Evolutionary conservation across 495 filamentous ascomycete species (phyloP).

Genomic region (Xylaria grammica): DNA sequence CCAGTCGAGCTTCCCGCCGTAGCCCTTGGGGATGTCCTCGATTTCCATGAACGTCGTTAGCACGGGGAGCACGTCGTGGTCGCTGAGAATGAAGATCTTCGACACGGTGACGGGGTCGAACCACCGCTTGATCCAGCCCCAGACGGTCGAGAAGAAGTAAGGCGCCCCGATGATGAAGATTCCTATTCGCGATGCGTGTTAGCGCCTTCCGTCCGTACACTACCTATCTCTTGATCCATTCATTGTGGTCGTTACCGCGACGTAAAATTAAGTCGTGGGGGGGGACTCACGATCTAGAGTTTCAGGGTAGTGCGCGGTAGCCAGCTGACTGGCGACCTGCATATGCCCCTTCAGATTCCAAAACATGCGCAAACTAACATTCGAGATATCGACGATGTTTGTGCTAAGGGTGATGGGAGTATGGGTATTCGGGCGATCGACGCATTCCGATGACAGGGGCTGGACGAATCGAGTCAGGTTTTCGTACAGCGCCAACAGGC

Average conservation of each 20-base stretch:
- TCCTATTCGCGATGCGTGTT: constrained; percentile 16
- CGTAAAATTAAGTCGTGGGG: neutral
- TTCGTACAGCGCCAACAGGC: constrained; percentile 87
- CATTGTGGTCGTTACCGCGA: neutral
- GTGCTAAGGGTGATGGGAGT: constrained; percentile 85
- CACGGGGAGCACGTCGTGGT: constrained; percentile 71
- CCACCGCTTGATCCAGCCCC: constrained; percentile 96
- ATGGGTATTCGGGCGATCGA: constrained; percentile 68
- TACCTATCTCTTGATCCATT: neutral
- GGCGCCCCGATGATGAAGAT: constrained; percentile 83
- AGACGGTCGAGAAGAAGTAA: constrained; percentile 89
- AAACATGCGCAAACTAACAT: constrained; percentile 86
- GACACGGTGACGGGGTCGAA: constrained; percentile 92
- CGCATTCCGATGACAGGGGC: constrained; percentile 75
- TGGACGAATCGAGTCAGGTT: constrained; percentile 85
- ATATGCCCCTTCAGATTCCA: constrained; percentile 92
- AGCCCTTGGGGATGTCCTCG: constrained; percentile 78
- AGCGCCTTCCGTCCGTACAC: constrained; percentile 1
- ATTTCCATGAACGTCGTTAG: constrained; percentile 81
- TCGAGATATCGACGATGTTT: constrained; percentile 87
- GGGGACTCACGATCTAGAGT: constrained; percentile 72
- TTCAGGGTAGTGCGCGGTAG: constrained; percentile 93
- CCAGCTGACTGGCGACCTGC: constrained; percentile 84
- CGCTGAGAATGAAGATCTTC: constrained; percentile 86
- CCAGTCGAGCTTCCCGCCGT: constrained; percentile 84